Evolutionary conservation across 352 stramenopile species (phyloP).

Genomic region (Phytophthora litchii): DNA sequence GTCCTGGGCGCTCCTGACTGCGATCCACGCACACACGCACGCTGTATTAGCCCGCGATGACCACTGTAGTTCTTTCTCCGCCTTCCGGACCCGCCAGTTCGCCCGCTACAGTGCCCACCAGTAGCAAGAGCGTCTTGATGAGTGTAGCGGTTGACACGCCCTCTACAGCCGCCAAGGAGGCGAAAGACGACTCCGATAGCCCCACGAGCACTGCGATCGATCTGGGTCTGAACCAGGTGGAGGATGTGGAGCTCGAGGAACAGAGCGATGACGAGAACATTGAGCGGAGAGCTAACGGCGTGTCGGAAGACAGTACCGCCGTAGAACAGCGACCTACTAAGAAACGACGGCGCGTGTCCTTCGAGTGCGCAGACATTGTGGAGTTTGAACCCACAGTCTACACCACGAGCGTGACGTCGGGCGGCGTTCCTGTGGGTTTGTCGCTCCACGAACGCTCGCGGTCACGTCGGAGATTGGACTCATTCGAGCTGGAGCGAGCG

Average conservation of each 20-base stretch:
- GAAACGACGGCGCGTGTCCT: constrained; percentile 71
- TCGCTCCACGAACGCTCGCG: constrained; percentile 80
- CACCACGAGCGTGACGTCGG: constrained; percentile 82
- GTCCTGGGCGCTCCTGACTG: constrained; percentile 3
- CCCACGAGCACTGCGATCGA: constrained; percentile 29
- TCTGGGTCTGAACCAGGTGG: constrained; percentile 7
- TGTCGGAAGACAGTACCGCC: constrained; percentile 5
- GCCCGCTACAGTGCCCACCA: constrained; percentile 22
- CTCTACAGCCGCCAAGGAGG: constrained; percentile 12
- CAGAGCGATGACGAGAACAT: constrained; percentile 38
- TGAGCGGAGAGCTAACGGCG: constrained; percentile 20
- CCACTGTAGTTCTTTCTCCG: constrained; percentile 55
- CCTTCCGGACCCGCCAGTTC: constrained; percentile 32
- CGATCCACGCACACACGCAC: background rate
- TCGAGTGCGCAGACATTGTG: constrained; percentile 84
- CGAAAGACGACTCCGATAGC: constrained; percentile 31
- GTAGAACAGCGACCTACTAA: constrained; percentile 48
- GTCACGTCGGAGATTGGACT: constrained; percentile 76
- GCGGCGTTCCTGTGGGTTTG: constrained; percentile 76
- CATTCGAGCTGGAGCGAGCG: constrained; percentile 76
- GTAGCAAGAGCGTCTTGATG: constrained; percentile 30
- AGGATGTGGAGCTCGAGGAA: constrained; percentile 19
- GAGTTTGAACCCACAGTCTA: constrained; percentile 87
- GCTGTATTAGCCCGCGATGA: constrained; percentile 34
- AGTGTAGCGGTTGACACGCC: constrained; percentile 23